phyloP scores from a whole-genome alignment of 805 yeast genomes.

The Candida qinlingensis region DNA sequence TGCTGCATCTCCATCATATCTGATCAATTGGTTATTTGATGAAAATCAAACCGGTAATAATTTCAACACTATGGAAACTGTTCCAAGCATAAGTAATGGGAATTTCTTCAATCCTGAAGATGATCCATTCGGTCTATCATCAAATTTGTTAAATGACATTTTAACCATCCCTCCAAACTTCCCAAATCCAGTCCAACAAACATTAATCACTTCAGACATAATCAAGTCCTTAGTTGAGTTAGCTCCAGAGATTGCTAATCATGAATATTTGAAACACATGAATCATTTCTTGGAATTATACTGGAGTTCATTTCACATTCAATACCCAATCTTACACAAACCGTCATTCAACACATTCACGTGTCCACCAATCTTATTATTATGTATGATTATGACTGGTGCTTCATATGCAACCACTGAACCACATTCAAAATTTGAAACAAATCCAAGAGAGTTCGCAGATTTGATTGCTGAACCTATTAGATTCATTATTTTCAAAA shows the following conservation, averaged over 20 bases:
- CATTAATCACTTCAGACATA: conserved; percentile 22
- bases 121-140: conserved; percentile 26
- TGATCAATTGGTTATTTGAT: conserved; percentile 26
- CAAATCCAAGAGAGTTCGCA: conserved; percentile 23
- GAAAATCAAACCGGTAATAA: conserved; percentile 15
- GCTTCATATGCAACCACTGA: conserved; percentile 21
- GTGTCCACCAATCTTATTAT: conserved; percentile 46
- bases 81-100: conserved; percentile 18
- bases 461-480: conserved; percentile 43
- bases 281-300: conserved; percentile 23
- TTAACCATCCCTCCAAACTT: conserved; percentile 26
- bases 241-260: conserved; percentile 20
- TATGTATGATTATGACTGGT: conserved; percentile 43
- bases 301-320: conserved; percentile 32
- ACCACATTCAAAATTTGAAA: conserved; percentile 12
- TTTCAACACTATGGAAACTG: conserved; percentile 8
- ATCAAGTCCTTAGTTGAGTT: conserved; percentile 11
- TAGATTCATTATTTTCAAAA: conserved; percentile 64
- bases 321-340: conserved; percentile 42
- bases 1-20: conserved; percentile 18
- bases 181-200: conserved; percentile 26
- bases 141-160: conserved; percentile 24
- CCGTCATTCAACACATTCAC: conserved; percentile 49
- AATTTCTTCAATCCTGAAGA: conserved; percentile 26
- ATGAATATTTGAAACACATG: conserved; percentile 19